Percentiles rank a stretch among this genome's conserved stretches.
Conservation (phyloP, 306 rosid species). For the Prunus davidiana region DNA sequence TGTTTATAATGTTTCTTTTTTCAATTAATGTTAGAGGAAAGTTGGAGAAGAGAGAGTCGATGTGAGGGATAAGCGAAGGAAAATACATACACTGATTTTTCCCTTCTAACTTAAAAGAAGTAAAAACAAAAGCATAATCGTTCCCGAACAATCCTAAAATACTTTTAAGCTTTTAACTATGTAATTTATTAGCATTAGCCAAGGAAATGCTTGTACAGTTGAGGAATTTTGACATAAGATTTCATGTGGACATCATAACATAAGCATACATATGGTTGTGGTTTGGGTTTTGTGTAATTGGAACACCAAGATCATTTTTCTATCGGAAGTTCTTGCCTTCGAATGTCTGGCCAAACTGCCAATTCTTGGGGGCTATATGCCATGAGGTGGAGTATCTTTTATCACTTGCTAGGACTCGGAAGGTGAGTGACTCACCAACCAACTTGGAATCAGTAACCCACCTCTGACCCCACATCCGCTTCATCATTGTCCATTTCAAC, state of each 20-base stretch:
- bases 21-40: not conserved
- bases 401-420: conserved; percentile 56
- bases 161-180: too few species aligned
- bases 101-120: too few species aligned
- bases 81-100: too few species aligned
- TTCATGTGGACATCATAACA: too few species aligned
- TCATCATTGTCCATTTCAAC: conserved; percentile 52
- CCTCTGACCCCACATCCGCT: conserved; percentile 70
- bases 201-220: not conserved
- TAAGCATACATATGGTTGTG: too few species aligned
- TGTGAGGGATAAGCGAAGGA: too few species aligned
- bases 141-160: too few species aligned
- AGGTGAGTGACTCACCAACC: conserved; percentile 56
- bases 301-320: not conserved
- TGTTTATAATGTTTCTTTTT: too few species aligned
- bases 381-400: conserved; percentile 36
- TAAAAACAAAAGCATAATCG: too few species aligned
- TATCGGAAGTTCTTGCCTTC: conserved; percentile 53
- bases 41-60: too few species aligned
- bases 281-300: too few species aligned
- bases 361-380: conserved; percentile 40
- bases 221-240: not conserved
- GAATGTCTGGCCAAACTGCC: conserved; percentile 74
- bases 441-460: conserved; percentile 57
- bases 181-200: too few species aligned